Evolutionary conservation across 2,329 filamentous ascomycete genomes (phyloP).

Genomic region (Grosmannia penicillata): DNA sequence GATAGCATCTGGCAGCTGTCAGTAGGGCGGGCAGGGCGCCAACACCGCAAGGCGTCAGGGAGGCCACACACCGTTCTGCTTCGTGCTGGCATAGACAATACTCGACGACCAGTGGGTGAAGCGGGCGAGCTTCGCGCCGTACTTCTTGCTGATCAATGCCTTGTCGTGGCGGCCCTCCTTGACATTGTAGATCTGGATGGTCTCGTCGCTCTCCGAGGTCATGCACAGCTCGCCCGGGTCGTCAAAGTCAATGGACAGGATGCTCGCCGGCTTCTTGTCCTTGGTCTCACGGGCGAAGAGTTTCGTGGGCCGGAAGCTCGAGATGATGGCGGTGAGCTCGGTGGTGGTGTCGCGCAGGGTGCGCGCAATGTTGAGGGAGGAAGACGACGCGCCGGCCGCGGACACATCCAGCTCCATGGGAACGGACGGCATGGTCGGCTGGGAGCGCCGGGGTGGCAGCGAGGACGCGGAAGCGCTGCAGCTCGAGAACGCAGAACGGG

Average conservation of each 20-base stretch:
- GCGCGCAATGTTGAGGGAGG: slow-evolving; percentile 34
- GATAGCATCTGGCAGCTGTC: slow-evolving; percentile 47
- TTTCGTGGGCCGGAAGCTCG: slow-evolving; percentile 65
- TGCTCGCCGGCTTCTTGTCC: slow-evolving; percentile 40
- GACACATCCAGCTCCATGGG: slow-evolving; percentile 42
- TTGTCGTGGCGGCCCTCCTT: slow-evolving; percentile 83
- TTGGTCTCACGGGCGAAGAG: slow-evolving; percentile 45
- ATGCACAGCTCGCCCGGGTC: slow-evolving; percentile 88
- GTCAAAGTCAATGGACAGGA: slow-evolving; percentile 92
- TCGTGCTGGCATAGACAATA: slow-evolving; percentile 91
- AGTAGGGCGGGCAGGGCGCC: not conserved
- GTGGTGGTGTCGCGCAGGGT: slow-evolving; percentile 36
- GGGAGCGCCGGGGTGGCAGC: no score
- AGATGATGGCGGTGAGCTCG: slow-evolving; percentile 64
- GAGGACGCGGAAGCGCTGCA: no score
- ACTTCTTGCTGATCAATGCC: slow-evolving; percentile 86
- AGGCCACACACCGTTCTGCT: slow-evolving; percentile 70
- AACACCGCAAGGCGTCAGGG: no score
- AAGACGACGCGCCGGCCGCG: slow-evolving; percentile 17
- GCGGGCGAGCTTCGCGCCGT: slow-evolving; percentile 82
- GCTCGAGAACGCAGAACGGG: no score
- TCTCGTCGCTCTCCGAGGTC: slow-evolving; percentile 84
- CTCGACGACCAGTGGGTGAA: slow-evolving; percentile 87
- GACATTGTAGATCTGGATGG: slow-evolving; percentile 88
- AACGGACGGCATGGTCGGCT: slow-evolving; percentile 30